Percentiles rank a stretch among this genome's conserved stretches.
Evolutionary conservation across 768 basidiomycete species (phyloP).

Genomic region (Lentinus brumalis): DNA sequence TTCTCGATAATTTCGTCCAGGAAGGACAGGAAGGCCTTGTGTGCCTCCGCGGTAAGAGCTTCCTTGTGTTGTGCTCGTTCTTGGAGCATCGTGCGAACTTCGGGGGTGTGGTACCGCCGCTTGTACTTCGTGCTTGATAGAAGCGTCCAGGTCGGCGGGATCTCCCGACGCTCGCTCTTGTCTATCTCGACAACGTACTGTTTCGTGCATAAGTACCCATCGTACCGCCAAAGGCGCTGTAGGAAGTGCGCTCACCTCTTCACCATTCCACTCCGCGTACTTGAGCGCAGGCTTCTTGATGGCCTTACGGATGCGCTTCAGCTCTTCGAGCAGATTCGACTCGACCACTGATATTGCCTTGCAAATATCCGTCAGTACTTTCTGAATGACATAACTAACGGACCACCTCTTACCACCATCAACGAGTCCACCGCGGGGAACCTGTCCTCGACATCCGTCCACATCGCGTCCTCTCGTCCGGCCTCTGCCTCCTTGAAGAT

Average conservation of each 20-base stretch:
- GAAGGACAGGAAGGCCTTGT: conserved; percentile 67
- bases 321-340: conserved; percentile 70
- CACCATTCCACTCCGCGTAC: conserved; percentile 65
- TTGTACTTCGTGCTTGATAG: conserved; percentile 74
- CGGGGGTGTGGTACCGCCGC: conserved; percentile 78
- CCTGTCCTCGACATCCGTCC: conserved; percentile 52
- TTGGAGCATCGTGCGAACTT: conserved; percentile 57
- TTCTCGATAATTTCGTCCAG: conserved; percentile 67
- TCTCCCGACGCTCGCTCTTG: conserved; percentile 49
- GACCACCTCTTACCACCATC: conserved; percentile 53
- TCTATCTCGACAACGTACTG: conserved; percentile 84
- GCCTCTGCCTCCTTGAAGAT: conserved; percentile 62
- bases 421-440: conserved; percentile 60
- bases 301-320: conserved; percentile 68
- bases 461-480: conserved; percentile 71
- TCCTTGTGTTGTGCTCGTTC: conserved; percentile 79
- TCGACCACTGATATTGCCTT: conserved; percentile 72
- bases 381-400: not conserved
- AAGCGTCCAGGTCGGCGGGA: conserved; percentile 60
- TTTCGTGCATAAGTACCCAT: not conserved
- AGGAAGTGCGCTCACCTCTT: conserved; percentile 57
- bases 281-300: conserved; percentile 73
- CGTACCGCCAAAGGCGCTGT: not conserved
- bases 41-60: conserved; percentile 64
- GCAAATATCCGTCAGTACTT: not conserved